Conservation (phyloP, 768 basidiomycete species). For the Pleurotus tuber-regium region DNA sequence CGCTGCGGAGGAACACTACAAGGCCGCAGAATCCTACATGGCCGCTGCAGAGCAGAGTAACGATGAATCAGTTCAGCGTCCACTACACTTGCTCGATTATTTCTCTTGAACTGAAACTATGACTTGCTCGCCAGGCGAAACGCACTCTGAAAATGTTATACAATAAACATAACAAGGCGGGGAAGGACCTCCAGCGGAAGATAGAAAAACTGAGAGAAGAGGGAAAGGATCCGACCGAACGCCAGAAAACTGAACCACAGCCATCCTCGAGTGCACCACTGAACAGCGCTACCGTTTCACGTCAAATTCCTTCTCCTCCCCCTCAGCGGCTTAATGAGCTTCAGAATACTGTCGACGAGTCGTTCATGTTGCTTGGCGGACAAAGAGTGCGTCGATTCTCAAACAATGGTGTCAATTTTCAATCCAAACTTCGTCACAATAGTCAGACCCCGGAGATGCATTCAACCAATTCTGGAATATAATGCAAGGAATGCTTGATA, state of each 20-base stretch:
- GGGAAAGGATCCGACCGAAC: constrained; percentile 72
- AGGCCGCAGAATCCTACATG: constrained; percentile 74
- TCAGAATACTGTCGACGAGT: constrained; percentile 74
- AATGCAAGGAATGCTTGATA: constrained; percentile 83
- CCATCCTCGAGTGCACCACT: constrained; percentile 27
- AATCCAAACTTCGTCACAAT: constrained; percentile 8
- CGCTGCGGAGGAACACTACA: constrained; percentile 70
- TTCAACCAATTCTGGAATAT: constrained; percentile 91
- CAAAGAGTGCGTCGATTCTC: constrained; percentile 62
- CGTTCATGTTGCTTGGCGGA: constrained; percentile 81
- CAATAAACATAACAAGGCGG: constrained; percentile 70
- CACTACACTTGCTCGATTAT: constrained; percentile 19
- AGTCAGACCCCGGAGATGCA: constrained; percentile 83
- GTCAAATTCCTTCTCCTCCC: constrained; percentile 46
- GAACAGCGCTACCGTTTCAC: constrained; percentile 24
- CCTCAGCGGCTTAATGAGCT: constrained; percentile 46
- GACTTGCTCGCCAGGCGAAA: constrained; percentile 54
- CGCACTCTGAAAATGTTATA: constrained; percentile 73
- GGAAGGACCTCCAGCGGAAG: constrained; percentile 67
- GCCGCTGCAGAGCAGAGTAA: constrained; percentile 70
- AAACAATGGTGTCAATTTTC: too few species aligned
- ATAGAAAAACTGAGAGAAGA: constrained; percentile 73
- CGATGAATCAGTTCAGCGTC: constrained; percentile 59
- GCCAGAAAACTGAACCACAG: constrained; percentile 51
- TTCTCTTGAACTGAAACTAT: constrained; percentile 10